These are phyloP conservation scores for Xanthoconium stramineum DNA, from an alignment of 768 basidiomycete genomes.

Conservation along the genomic window DNA sequence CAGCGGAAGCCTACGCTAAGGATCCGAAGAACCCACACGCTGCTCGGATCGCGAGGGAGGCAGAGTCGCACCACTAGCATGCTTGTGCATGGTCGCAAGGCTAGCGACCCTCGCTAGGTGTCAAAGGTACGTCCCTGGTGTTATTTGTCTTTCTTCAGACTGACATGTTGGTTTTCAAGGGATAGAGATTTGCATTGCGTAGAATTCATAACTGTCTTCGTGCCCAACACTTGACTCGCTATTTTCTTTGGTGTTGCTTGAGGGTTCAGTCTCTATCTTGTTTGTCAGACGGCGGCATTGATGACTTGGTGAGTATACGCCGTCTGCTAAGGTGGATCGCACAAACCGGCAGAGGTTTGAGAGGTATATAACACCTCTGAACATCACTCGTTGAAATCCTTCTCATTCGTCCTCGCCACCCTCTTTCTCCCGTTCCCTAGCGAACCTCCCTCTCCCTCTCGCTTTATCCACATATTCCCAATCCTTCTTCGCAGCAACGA, in stretches of 20 bases:
- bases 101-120: background rate
- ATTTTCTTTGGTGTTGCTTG: background rate
- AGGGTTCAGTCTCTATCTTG: background rate
- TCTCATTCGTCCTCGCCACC: background rate
- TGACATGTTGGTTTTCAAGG: background rate
- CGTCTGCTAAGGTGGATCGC: too few relatives aligned
- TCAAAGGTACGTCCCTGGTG: slow-evolving; percentile 1
- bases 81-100: background rate
- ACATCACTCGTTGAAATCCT: background rate
- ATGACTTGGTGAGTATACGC: background rate
- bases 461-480: slow-evolving; percentile 70
- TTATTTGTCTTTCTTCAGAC: background rate
- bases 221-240: slow-evolving; percentile 1
- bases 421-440: slow-evolving; percentile 53
- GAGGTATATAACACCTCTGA: background rate
- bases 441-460: slow-evolving; percentile 72
- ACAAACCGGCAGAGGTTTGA: background rate
- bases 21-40: slow-evolving; percentile 85
- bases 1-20: slow-evolving; percentile 66
- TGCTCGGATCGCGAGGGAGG: slow-evolving; percentile 67
- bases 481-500: slow-evolving; percentile 47
- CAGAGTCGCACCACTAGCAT: slow-evolving; percentile 41
- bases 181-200: slow-evolving; percentile 17
- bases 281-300: background rate
- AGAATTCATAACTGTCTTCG: slow-evolving; percentile 14